Evolutionary conservation across 73 alveolate genomes (phyloP).

Genomic region (Chromera velia): DNA sequence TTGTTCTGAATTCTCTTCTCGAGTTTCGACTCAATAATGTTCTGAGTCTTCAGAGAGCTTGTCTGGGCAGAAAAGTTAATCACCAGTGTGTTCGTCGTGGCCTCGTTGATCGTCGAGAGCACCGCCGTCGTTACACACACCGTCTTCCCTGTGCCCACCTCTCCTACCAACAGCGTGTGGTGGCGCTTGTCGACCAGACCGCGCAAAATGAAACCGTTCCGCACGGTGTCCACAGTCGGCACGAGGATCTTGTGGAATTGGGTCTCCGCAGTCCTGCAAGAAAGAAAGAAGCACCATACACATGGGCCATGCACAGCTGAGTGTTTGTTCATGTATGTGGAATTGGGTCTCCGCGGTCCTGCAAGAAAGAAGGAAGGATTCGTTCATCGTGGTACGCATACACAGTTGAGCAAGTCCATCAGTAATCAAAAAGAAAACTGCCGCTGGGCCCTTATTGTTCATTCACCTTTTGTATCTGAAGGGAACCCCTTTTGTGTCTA

Average conservation of each 20-base stretch:
- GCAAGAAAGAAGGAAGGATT: too few relatives aligned
- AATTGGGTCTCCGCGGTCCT: constrained; percentile 55
- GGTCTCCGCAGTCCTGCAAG: constrained; percentile 50
- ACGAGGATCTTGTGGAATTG: constrained; percentile 64
- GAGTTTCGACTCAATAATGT: constrained; percentile 83
- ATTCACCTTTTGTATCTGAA: too few relatives aligned
- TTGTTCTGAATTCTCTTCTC: constrained; percentile 93
- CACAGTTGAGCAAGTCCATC: too few relatives aligned
- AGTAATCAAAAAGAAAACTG: too few relatives aligned
- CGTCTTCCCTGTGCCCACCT: constrained; percentile 98
- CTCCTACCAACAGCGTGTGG: constrained; percentile 81
- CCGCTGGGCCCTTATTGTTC: too few relatives aligned
- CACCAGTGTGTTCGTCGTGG: constrained; percentile 72
- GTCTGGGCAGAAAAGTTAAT: constrained; percentile 94
- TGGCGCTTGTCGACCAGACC: neutral
- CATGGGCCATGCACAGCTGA: too few relatives aligned
- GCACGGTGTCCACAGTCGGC: constrained; percentile 68
- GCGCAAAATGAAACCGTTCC: constrained; percentile 6
- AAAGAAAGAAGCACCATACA: too few relatives aligned
- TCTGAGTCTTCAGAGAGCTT: constrained; percentile 13
- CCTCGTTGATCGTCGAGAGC: constrained; percentile 49
- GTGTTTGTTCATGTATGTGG: too few relatives aligned
- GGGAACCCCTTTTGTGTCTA: too few relatives aligned
- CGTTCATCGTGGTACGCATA: too few relatives aligned
- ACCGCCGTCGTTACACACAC: constrained; percentile 63